Base-by-base conservation (phyloP, 2,329 filamentous ascomycete species). In the Raffaelea albimanens region DNA sequence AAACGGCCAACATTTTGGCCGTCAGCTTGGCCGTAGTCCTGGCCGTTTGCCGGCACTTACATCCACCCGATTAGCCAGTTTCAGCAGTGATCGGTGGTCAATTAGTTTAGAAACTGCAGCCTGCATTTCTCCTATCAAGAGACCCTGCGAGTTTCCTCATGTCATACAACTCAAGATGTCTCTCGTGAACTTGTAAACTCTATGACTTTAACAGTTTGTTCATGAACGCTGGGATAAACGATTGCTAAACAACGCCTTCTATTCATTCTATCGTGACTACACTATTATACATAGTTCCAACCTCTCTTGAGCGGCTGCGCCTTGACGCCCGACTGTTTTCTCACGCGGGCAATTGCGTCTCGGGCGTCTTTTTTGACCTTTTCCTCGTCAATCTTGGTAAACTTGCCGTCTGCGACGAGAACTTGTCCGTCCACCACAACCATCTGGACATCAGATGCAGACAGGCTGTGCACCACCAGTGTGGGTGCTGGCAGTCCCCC, bases 301-400 rank as follows among this genome's bases (percentile, higher is more conserved):
- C 29, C 29, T 20, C n/a, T 11, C 31, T 43, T 23, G 2, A 42
- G 21, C 16, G 45, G 40, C 20, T 47, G 45, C 18, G 45, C 45
- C 9, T 16, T 29, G 4, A 47, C 40, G 10, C n/a, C 33, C 10
- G 40, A 20, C 18, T 21, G 29, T 31, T 38, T 14, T n/a, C 33
- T 29, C 5, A 47, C 14, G 20, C 31, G 29, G 3, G 13, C 40
- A 38, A 47, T 47, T 13, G 40, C 45, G 5, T 21, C 45, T 5
- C 22, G 11, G 5, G 45, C 40, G 18, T 47, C 40, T 2, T 20
- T 22, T 20, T 43, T 47, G 18, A 47, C 21, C 16, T 38, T 23
- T 3, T 43, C 45, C 21, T 47, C 45, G 40, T 47, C 40, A 7
- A 47, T 43, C 9, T 42, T 34, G 19, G 21, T 25, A 10, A 47